These are phyloP conservation scores for Garcia nutans DNA, from an alignment of 345 rosid species.

Conservation along the genomic window DNA sequence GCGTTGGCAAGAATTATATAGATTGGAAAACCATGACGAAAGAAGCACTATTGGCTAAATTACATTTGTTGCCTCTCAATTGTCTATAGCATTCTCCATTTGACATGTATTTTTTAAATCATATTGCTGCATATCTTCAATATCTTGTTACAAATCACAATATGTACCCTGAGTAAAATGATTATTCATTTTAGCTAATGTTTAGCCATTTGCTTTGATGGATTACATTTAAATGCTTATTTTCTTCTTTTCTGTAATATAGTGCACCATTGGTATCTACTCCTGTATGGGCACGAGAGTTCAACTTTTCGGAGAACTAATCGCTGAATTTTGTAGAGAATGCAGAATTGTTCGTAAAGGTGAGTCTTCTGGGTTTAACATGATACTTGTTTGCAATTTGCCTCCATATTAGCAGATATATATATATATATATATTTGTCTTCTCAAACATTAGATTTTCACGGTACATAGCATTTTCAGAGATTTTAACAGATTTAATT, in stretches of 20 bases:
- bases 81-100: conserved; percentile 1
- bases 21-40: background rate
- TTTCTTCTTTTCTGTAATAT: conserved; percentile 7
- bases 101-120: background rate
- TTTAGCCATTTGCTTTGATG: background rate
- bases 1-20: background rate
- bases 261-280: conserved; percentile 93
- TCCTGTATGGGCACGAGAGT: conserved; percentile 93
- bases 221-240: conserved; percentile 7
- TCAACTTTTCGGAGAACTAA: conserved; percentile 77
- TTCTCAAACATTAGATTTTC: background rate
- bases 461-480: background rate
- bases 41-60: background rate
- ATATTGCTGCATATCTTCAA: background rate
- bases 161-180: background rate
- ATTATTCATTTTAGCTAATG: background rate
- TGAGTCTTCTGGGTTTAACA: conserved; percentile 33
- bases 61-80: background rate
- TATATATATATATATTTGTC: background rate
- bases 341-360: conserved; percentile 99
- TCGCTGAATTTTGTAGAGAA: conserved; percentile 92
- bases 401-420: background rate
- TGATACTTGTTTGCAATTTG: background rate
- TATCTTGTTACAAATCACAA: background rate
- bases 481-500: conserved; percentile 3